Evolutionary conservation across 2,329 filamentous ascomycete species (phyloP), one percentile per base, ranked within the genome.

Genomic region (Aspergillus vadensis): DNA sequence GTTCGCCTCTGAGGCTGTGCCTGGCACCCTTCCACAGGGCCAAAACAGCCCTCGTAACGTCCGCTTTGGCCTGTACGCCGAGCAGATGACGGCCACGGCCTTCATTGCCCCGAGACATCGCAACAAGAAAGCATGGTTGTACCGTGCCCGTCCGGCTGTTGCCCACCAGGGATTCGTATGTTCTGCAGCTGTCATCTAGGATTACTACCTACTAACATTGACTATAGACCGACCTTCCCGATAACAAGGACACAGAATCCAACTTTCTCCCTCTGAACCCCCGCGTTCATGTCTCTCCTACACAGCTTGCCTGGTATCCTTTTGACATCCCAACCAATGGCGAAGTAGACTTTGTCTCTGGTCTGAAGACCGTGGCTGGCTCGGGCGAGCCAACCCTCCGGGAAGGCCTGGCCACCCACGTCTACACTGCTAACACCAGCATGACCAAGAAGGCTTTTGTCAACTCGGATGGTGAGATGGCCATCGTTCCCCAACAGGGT

Each of bases 401-500:
- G 63, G 77, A 78, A 17, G 84, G 84, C 0, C 70, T 86, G 2
- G 84, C 82, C 15, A 84, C 83, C 56, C 83, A 81, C 70, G 82
- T 86, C 64, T 86, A 81, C 63, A 79, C 81, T 5, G 82, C 82
- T 14, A 84, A 83, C 52, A 81, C 82, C 65, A 80, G 82, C 69
- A 86, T 86, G 84, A 79, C 78, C 32, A 78, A 81, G 38, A 79
- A 82, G 60, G 84, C 83, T 1, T 86, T 86, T 69, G 85, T 84
- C 67, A 85, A 82, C 47, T 84, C 85, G 1, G 88, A 91, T 61
- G 88, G 88, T 15, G 88, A 90, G 43, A 74, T 88, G 62, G 76
- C 90, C 55, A 87, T 90, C 50, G 81, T 90, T 2, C 86, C 84
- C 0, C 88, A 90, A 61, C 82, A 87, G 64, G 88, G 88, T 12